Percentiles rank a stretch among this genome's conserved stretches.
Conservation (phyloP, 208 protist species). For the Crithidia brevicula region DNA sequence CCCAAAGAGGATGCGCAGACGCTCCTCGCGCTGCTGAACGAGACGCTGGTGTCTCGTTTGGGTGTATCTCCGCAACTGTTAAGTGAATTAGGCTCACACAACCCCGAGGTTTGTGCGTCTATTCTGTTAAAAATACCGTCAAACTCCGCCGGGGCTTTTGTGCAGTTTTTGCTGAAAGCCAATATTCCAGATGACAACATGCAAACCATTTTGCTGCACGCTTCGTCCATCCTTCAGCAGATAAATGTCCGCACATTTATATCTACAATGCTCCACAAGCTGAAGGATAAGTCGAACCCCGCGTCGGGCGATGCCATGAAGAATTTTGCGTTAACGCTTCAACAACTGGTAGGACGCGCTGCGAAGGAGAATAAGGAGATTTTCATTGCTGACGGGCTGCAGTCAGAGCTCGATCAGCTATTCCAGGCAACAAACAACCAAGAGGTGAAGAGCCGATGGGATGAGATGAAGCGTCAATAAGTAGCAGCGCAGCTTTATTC, state of each 20-base stretch:
- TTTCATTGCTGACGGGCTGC: constrained; percentile 50
- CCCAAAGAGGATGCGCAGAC: constrained; percentile 45
- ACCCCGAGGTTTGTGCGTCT: constrained; percentile 57
- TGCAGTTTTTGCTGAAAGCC: constrained; percentile 57
- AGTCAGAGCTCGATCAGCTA: constrained; percentile 51
- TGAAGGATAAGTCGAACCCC: constrained; percentile 45
- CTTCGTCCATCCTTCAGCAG: constrained; percentile 54
- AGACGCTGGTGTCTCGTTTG: constrained; percentile 42
- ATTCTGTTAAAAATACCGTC: constrained; percentile 53
- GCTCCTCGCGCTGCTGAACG: constrained; percentile 40
- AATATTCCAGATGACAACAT: constrained; percentile 44
- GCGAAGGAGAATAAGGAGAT: constrained; percentile 78
- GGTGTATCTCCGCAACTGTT: constrained; percentile 47
- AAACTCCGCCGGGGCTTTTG: constrained; percentile 33
- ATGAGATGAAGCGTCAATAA: constrained; percentile 73
- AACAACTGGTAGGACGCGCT: constrained; percentile 60
- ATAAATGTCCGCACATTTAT: constrained; percentile 61
- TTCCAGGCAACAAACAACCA: constrained; percentile 46
- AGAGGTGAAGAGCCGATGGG: constrained; percentile 61
- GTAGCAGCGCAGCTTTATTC: background rate
- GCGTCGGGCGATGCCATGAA: constrained; percentile 48
- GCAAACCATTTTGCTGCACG: constrained; percentile 56
- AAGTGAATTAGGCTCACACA: constrained; percentile 48
- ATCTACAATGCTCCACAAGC: constrained; percentile 36
- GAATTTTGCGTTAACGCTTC: constrained; percentile 57